phyloP scores from a whole-genome alignment of 2,329 filamentous ascomycete species.

The Aureobasidium sp. region DNA sequence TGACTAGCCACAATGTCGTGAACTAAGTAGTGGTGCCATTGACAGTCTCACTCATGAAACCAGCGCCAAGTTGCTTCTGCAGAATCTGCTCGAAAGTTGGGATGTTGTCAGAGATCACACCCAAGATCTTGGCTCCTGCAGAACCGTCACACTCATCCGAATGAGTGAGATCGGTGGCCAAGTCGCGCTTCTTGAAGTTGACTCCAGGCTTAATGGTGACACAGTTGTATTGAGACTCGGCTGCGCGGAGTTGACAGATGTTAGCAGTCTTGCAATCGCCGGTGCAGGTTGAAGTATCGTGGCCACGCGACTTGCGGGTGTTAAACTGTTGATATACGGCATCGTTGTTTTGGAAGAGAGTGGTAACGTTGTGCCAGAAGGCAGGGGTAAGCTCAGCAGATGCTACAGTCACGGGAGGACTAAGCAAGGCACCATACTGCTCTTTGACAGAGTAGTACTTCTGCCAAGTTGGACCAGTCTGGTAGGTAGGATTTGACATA shows the following conservation, averaged over 20 bases:
- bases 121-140: background rate
- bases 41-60: background rate
- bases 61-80: background rate
- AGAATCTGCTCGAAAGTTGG: background rate
- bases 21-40: background rate
- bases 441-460: constrained; percentile 50
- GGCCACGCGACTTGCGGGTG: constrained; percentile 40
- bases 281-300: constrained; percentile 32
- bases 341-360: constrained; percentile 36
- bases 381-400: constrained; percentile 42
- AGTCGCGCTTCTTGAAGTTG: constrained; percentile 8
- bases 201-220: constrained; percentile 1
- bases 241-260: constrained; percentile 47
- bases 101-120: background rate
- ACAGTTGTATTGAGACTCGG: constrained; percentile 46
- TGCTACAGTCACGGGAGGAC: constrained; percentile 33
- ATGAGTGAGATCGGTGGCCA: background rate
- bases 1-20: no score
- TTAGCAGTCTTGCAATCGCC: constrained; percentile 36
- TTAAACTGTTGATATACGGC: constrained; percentile 40
- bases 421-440: constrained; percentile 40
- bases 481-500: constrained; percentile 37
- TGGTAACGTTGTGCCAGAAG: constrained; percentile 53
- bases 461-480: constrained; percentile 41
- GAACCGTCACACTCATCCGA: constrained; percentile 5